Evolutionary conservation across 2,329 filamentous ascomycete species (phyloP), one percentile per base, ranked within the genome.

Genomic region (Apiospora pterosperma): DNA sequence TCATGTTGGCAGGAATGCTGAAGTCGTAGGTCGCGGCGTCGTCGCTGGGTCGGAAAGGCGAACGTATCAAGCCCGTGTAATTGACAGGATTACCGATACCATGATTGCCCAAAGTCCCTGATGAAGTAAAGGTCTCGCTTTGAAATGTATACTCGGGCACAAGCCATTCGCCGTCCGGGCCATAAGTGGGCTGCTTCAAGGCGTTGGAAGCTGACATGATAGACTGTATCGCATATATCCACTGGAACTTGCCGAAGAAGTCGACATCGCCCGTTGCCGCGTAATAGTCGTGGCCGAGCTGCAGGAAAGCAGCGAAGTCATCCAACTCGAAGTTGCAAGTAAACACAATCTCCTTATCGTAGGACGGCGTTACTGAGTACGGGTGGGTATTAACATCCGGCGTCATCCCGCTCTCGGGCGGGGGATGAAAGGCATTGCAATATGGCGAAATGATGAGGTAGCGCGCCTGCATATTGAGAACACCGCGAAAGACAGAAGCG

Each of bases 351-450:
- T 81, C 84, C 3, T 81, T 81, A 68, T 90, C 88, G 69, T 92
- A 90, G 34, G 83, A 78, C 0, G 93, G 92, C 81, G 67, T 87
- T 78, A 81, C 78, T 72, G 77, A 71, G 75, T 92, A 90, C n/a
- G 84, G 84, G 62, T 85, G 86, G 3, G 81, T 76, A 71, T 90
- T 90, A 10, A 78, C 71, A 1, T 83, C 78, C 1, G 90, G 85
- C 2, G 78, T 73, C 14, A 95, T 81, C 23, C 86, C 85, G 63
- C 92, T 92, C 62, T 93, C 92, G 2, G 86, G 82, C 0, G 95
- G 95, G 0, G 95, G 92, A 74, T 97, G 94, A 78, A 97, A 98
- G 41, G 94, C 92, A 77, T 97, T 97, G 83, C 95, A 98, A 79
- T 94, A 95, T 1, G 95, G 94, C 8, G 85, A 84, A 12, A 84